Evolutionary conservation across 495 filamentous ascomycete genomes (phyloP), one percentile per base, ranked within the genome.

Genomic region (Neurospora pannonica): DNA sequence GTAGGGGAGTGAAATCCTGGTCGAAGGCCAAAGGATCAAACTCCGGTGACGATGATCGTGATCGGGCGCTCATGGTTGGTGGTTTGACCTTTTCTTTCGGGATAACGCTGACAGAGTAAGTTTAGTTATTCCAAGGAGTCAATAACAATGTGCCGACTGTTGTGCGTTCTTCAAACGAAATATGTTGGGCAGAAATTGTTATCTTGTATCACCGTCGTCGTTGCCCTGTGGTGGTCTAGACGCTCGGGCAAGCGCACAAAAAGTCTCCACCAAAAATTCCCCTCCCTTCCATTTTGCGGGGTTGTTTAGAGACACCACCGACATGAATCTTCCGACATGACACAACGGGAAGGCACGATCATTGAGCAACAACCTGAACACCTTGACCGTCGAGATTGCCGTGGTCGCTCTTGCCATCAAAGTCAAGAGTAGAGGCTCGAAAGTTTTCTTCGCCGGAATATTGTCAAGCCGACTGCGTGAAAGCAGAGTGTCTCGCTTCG

Each of bases 1-100:
- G 91, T 1, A 89, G 86, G 1, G 91, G 90, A 19, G 94, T 86
- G 24, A 97, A 80, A 76, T 85, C 83, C 78, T 93, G 90, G 78
- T 88, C 90, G 76, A 96, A 84, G 5, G 81, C 82, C 54, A 91
- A 77, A 34, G 85, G 82, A 31, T 82, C 82, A 76, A 86, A 85
- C 74, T 86, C 83, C 5, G 80, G 80, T 21, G 81, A 82, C 31
- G 78, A 70, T 42, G 81, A 78, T 76, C 72, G 73, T 2, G 75
- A 67, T 43, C 21, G n/a, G 48, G 69, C 70, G 48, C 31, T 36
- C 72, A 74, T 77, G 17, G 31, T 46, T 71, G 34, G 67, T 70
- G 31, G 39, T n/a, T 13, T 67, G 71, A 21, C 24, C 6, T 40
- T 40, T 40, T 28, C n/a, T 71, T 2, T 37, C 38, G 34, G 70